A percentile compares a stretch with the other conserved stretches of the same genome.
These are phyloP conservation scores for Phytophthora palmivora DNA, from an alignment of 352 stramenopile genomes.

Conservation along the genomic window DNA sequence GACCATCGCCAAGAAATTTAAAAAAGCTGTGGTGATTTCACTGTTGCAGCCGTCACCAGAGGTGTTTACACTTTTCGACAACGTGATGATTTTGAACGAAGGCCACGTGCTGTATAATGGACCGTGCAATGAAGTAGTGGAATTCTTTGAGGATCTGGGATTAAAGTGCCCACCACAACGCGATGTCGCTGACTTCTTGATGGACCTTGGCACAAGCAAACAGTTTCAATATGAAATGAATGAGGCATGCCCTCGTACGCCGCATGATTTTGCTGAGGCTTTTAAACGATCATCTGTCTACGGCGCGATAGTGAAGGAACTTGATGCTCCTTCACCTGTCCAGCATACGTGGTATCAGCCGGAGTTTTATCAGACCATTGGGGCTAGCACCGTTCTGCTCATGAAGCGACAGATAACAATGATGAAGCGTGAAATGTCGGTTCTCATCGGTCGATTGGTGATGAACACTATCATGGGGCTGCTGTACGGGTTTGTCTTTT, in stretches of 20 bases:
- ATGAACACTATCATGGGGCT: slow-evolving; percentile 27
- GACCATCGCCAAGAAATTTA: slow-evolving; percentile 32
- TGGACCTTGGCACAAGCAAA: slow-evolving; percentile 53
- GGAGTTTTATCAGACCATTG: slow-evolving; percentile 27
- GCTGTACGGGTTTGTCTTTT: slow-evolving; percentile 29
- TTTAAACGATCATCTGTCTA: slow-evolving; percentile 14
- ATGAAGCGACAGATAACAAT: slow-evolving; percentile 20
- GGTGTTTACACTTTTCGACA: slow-evolving; percentile 30
- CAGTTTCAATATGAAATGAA: slow-evolving; percentile 44
- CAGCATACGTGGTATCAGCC: too few species aligned
- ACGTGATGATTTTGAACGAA: slow-evolving; percentile 28
- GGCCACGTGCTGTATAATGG: slow-evolving; percentile 17
- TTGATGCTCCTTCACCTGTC: too few species aligned
- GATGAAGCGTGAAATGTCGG: slow-evolving; percentile 18
- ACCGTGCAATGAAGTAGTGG: slow-evolving; percentile 4
- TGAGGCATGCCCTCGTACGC: slow-evolving; percentile 12
- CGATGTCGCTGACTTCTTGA: slow-evolving; percentile 57
- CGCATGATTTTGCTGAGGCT: slow-evolving; percentile 10
- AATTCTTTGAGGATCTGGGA: slow-evolving; percentile 26
- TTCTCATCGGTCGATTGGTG: slow-evolving; percentile 10
- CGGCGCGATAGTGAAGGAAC: too few species aligned
- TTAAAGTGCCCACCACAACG: slow-evolving; percentile 32
- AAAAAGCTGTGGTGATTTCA: slow-evolving; percentile 29
- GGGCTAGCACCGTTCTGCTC: slow-evolving; percentile 18
- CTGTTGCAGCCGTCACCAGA: slow-evolving; percentile 32